A percentile compares a stretch with the other conserved stretches of the same genome.
These are phyloP conservation scores for Annulohypoxylon nitens DNA, from an alignment of 495 filamentous ascomycete genomes.

Conservation along the genomic window DNA sequence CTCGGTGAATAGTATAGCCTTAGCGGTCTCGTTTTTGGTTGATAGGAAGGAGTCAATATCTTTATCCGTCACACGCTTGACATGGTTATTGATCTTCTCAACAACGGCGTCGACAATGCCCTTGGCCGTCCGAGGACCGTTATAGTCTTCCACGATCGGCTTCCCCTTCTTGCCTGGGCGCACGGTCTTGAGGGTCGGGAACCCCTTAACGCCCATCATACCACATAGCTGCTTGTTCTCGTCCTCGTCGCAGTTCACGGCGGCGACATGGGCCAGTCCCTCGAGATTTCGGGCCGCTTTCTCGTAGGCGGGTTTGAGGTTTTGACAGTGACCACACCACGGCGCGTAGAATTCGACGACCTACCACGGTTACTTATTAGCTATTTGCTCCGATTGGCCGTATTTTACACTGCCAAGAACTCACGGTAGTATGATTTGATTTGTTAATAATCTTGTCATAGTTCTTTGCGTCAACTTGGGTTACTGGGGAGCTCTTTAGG, in stretches of 20 bases:
- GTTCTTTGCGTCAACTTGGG: constrained; percentile 85
- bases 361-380: constrained; percentile 47
- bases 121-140: constrained; percentile 83
- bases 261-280: constrained; percentile 92
- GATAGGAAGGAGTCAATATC: constrained; percentile 81
- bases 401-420: constrained; percentile 44
- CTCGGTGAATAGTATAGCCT: constrained; percentile 93
- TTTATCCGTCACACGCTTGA: constrained; percentile 83
- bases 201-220: constrained; percentile 90
- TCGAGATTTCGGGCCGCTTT: constrained; percentile 90
- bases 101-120: constrained; percentile 89
- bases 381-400: neutral
- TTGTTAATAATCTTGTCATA: constrained; percentile 88
- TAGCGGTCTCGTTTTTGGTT: constrained; percentile 78
- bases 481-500: constrained; percentile 85
- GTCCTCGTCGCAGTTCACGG: constrained; percentile 96
- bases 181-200: constrained; percentile 96
- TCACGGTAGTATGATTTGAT: constrained; percentile 91
- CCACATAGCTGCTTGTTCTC: constrained; percentile 91
- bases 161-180: constrained; percentile 81
- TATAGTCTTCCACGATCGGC: constrained; percentile 92
- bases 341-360: constrained; percentile 89
- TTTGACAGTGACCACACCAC: constrained; percentile 97
- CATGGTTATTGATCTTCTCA: constrained; percentile 90
- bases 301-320: constrained; percentile 94